Conservation (phyloP, 345 rosid species). For the Pistacia atlantica region DNA sequence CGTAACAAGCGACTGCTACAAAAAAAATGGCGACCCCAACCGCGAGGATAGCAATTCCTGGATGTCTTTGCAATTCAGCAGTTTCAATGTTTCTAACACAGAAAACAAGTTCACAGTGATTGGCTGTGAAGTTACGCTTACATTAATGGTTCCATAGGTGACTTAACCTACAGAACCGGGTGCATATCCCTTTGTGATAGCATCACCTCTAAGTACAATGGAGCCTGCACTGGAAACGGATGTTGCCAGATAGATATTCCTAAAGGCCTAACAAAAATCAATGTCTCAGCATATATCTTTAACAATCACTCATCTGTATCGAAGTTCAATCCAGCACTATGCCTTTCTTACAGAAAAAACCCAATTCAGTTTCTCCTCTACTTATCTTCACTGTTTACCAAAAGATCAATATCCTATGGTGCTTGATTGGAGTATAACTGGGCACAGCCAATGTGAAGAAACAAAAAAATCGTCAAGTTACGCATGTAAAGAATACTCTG, state of each 20-base stretch:
- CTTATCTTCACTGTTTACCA: not conserved
- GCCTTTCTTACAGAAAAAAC: conserved; percentile 17
- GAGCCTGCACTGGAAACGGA: conserved; percentile 4
- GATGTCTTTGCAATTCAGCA: no score
- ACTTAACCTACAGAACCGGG: not conserved
- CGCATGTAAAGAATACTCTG: no score
- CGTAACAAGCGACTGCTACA: not conserved
- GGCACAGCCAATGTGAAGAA: no score
- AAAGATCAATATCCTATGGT: conserved; percentile 4
- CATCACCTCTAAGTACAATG: not conserved
- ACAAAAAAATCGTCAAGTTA: no score
- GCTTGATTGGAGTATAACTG: no score
- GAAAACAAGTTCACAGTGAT: not conserved
- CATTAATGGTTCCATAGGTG: not conserved
- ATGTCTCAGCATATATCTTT: not conserved
- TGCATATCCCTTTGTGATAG: not conserved
- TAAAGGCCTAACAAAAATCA: not conserved
- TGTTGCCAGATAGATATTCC: conserved; percentile 14
- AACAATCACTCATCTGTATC: not conserved
- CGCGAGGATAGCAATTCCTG: no score
- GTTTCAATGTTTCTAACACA: not conserved
- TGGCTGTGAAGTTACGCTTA: not conserved
- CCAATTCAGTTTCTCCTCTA: conserved; percentile 2
- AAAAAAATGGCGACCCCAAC: not conserved
- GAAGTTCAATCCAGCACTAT: conserved; percentile 19